These are phyloP conservation scores for Apiotrichum porosum DNA, from an alignment of 1,284 basidiomycete genomes.

Conservation along the genomic window DNA sequence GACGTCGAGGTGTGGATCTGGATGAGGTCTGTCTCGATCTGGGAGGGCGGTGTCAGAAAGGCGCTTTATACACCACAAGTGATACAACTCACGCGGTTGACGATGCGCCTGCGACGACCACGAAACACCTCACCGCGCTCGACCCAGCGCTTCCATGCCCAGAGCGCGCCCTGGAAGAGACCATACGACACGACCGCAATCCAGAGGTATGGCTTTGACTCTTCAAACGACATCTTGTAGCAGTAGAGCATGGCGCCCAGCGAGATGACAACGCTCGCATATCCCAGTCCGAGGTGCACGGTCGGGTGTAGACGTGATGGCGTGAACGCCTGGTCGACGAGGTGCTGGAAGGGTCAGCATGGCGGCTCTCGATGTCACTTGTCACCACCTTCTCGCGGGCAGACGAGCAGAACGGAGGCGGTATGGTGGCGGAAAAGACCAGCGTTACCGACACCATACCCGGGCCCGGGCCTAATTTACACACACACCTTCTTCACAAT, in stretches of 20 bases:
- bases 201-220: slow-evolving; percentile 72
- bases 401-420: too few relatives aligned
- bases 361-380: too few relatives aligned
- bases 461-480: too few relatives aligned
- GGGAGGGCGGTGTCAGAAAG: not conserved
- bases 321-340: slow-evolving; percentile 73
- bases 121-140: slow-evolving; percentile 44
- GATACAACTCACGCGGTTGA: slow-evolving; percentile 42
- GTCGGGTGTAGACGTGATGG: slow-evolving; percentile 80
- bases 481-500: slow-evolving; percentile 74
- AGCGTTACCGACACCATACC: too few relatives aligned
- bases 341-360: slow-evolving; percentile 55
- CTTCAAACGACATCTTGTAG: slow-evolving; percentile 77
- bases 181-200: slow-evolving; percentile 59
- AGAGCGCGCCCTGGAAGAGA: slow-evolving; percentile 33
- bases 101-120: slow-evolving; percentile 44
- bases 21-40: slow-evolving; percentile 47
- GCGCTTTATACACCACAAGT: not conserved
- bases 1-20: slow-evolving; percentile 39
- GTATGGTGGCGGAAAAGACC: too few relatives aligned
- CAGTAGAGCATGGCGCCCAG: slow-evolving; percentile 75
- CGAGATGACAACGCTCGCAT: slow-evolving; percentile 73
- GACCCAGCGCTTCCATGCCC: slow-evolving; percentile 46
- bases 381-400: too few relatives aligned
- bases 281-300: slow-evolving; percentile 74